Evolutionary conservation across 2,329 filamentous ascomycete genomes (phyloP), one percentile per base, ranked within the genome.

Genomic region (Claviceps pazoutovae): DNA sequence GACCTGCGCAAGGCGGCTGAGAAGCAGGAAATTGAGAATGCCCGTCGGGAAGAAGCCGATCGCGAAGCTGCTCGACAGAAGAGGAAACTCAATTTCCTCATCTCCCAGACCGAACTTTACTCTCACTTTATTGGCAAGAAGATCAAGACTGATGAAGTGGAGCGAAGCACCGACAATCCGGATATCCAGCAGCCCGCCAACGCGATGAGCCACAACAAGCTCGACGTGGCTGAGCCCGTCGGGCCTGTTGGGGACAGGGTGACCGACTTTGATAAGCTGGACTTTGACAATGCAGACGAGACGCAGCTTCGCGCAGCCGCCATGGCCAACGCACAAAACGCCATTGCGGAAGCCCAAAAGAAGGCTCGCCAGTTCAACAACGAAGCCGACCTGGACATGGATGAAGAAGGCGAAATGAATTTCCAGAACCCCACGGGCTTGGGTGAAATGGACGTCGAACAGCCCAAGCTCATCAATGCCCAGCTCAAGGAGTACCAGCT

Each of bases 121-220:
- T 97, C 91, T 43, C 93, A 98, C 75, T 98, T 98, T 69, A 96
- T 98, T 61, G 91, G 93, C 66, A 95, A 95, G 73, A 98, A 98
- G 75, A 95, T 97, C 70, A 95, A 95, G 72, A 97, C 91, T 1
- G 86, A 93, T 59, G 90, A 97, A 64, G 88, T 95, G 47, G 90
- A 98, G 70, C 78, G 85, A 54, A 91, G 87, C 48, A 93, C 88
- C 21, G 88, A 93, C 61, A 88, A 90, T 62, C 82, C 82, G 7
- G 84, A 86, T 47, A 82, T 85, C 48, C 74, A 78, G 9, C 75
- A 76, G 48, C 73, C 76, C 49, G 71, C 8, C 71, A 63, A 72
- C 48, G 59, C 64, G 26, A 62, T 68, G 39, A 58, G 61, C 1
- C 64, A 72, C n/a, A 66, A 68, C 46, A 70, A 70, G 50, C 60